A percentile compares a stretch with the other conserved stretches of the same genome.
Conservation (phyloP, 2,329 filamentous ascomycete species). For the Talaromyces sp. region DNA sequence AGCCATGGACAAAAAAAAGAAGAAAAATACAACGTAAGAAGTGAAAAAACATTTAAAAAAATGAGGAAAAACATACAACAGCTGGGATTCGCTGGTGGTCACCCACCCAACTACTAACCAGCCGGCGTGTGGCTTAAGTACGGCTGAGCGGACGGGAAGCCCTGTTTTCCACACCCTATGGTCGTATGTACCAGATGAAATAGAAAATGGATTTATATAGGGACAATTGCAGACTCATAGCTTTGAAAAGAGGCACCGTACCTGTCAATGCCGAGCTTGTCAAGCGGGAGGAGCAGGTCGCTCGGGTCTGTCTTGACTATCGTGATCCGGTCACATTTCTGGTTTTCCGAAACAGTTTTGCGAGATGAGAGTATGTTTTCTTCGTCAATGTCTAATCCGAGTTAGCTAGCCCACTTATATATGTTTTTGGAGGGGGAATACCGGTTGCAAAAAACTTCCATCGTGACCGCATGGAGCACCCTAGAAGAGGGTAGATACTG, state of each 20-base stretch:
- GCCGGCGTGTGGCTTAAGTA: conserved; percentile 30
- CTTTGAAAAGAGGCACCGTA: conserved; percentile 6
- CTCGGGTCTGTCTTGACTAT: conserved; percentile 52
- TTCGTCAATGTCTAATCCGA: conserved; percentile 61
- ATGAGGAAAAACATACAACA: conserved; percentile 36
- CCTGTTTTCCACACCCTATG: conserved; percentile 18
- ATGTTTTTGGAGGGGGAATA: conserved; percentile 15
- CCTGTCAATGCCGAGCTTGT: conserved; percentile 24
- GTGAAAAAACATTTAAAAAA: conserved; percentile 7
- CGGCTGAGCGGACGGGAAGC: conserved; percentile 17
- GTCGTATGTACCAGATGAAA: neutral
- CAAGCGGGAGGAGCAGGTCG: conserved; percentile 60
- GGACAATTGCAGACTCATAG: neutral
- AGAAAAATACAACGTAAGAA: neutral
- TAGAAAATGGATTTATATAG: neutral
- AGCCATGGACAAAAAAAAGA: neutral
- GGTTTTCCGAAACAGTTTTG: conserved; percentile 63
- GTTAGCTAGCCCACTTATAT: neutral
- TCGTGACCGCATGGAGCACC: conserved; percentile 57
- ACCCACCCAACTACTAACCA: conserved; percentile 46
- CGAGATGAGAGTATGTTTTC: conserved; percentile 62
- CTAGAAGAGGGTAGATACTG: conserved; percentile 84
- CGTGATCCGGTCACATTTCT: conserved; percentile 58
- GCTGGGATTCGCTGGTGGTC: conserved; percentile 44
- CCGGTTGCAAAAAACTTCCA: conserved; percentile 71